Evolutionary conservation across 2,329 filamentous ascomycete species (phyloP).

Genomic region (Purpureocillium lavendulum): DNA sequence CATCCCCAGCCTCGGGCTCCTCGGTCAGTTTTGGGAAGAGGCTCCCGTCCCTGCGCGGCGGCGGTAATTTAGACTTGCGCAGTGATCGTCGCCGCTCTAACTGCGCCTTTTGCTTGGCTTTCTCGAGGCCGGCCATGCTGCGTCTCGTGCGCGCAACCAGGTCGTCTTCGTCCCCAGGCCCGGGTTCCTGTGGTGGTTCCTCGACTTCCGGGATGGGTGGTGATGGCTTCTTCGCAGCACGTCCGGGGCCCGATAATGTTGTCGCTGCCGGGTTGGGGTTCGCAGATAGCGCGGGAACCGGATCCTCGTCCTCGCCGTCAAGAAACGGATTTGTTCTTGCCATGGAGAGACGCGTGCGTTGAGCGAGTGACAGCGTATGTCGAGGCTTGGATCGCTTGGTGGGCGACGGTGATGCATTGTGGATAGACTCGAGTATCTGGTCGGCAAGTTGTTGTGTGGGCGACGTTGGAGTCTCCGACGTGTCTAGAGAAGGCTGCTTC

Average conservation of each 20-base stretch:
- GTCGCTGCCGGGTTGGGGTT: too few relatives aligned
- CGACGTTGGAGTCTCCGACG: constrained; percentile 13
- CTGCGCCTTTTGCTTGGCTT: constrained; percentile 52
- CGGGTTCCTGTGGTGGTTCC: constrained; percentile 10
- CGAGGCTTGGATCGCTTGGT: constrained; percentile 38
- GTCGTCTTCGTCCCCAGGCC: constrained; percentile 29
- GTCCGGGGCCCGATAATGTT: not conserved
- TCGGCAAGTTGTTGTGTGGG: constrained; percentile 46
- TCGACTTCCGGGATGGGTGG: not conserved
- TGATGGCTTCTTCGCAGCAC: not conserved
- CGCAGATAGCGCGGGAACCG: too few relatives aligned
- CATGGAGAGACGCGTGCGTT: constrained; percentile 79
- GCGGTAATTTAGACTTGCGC: constrained; percentile 32
- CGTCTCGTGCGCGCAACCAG: constrained; percentile 49
- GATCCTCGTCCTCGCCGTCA: constrained; percentile 18
- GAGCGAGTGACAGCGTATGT: constrained; percentile 57
- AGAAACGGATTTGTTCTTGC: constrained; percentile 39
- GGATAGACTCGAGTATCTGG: constrained; percentile 46
- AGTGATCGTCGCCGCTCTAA: constrained; percentile 45
- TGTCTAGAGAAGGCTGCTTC: not conserved
- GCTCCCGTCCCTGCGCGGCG: constrained; percentile 30
- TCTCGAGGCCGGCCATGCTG: constrained; percentile 56
- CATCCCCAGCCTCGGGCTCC: constrained; percentile 35
- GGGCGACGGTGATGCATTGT: constrained; percentile 48
- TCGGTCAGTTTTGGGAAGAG: constrained; percentile 30